Conservation (phyloP, 352 stramenopile genomes). For the Globisporangium parvum region DNA sequence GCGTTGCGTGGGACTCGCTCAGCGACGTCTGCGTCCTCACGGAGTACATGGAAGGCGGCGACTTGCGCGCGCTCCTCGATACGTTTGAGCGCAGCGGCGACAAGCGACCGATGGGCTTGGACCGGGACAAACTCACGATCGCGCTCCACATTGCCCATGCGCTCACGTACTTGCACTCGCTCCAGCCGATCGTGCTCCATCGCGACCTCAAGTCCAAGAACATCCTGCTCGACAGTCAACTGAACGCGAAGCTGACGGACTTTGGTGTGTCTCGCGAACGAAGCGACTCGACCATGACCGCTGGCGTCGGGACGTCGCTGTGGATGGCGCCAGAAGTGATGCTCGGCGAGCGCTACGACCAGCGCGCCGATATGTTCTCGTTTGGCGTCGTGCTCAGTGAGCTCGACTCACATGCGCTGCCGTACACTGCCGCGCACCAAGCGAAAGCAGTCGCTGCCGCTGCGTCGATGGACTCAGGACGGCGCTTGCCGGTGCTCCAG, state of each 20-base stretch:
- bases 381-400: conserved; percentile 47
- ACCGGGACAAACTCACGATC: conserved; percentile 46
- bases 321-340: conserved; percentile 58
- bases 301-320: conserved; percentile 38
- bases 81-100: conserved; percentile 5
- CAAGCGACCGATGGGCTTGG: conserved; percentile 27
- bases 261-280: conserved; percentile 43
- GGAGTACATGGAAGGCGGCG: conserved; percentile 40
- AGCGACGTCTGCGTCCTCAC: conserved; percentile 31
- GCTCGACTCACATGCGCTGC: conserved; percentile 36
- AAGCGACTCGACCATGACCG: conserved; percentile 35
- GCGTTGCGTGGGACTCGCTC: conserved; percentile 34
- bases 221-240: conserved; percentile 25
- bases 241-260: conserved; percentile 53
- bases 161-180: conserved; percentile 46
- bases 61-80: conserved; percentile 28
- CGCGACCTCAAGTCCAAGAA: conserved; percentile 39
- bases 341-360: conserved; percentile 33
- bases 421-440: conserved; percentile 22
- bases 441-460: not conserved
- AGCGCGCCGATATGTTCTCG: conserved; percentile 42
- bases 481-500: conserved; percentile 31
- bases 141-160: conserved; percentile 34
- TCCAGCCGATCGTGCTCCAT: conserved; percentile 30
- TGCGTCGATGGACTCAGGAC: conserved; percentile 9